Percentiles rank a stretch among this genome's conserved stretches.
phyloP scores from a whole-genome alignment of 345 rosid species.

The Litchi chinensis region DNA sequence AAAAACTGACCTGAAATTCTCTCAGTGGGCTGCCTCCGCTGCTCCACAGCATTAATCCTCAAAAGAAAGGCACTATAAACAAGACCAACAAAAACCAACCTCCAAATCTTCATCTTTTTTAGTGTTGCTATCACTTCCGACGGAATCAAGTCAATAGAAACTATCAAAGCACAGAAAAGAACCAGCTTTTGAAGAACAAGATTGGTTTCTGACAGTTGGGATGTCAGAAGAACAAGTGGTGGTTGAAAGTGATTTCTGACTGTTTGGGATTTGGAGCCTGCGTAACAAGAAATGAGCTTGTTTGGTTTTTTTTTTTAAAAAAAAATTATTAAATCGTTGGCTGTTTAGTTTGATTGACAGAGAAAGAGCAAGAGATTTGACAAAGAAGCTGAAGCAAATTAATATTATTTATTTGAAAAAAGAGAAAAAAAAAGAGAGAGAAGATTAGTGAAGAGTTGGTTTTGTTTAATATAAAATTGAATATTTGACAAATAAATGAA shows the following conservation, averaged over 20 bases:
- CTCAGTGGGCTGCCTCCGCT: constrained; percentile 77
- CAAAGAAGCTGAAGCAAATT: constrained; percentile 37
- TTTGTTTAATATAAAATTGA: not conserved
- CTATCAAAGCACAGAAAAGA: constrained; percentile 1
- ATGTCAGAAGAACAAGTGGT: constrained; percentile 45
- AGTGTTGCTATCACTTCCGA: not conserved
- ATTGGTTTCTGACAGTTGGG: constrained; percentile 29
- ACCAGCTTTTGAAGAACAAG: constrained; percentile 1
- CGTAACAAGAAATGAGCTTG: constrained; percentile 21
- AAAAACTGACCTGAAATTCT: constrained; percentile 75
- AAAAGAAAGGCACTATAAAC: constrained; percentile 38
- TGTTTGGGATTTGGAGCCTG: constrained; percentile 23
- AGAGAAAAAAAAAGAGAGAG: not conserved
- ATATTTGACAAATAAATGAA: not conserved
- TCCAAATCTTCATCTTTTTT: constrained; percentile 51
- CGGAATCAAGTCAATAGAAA: constrained; percentile 5
- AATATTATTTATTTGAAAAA: constrained; percentile 6
- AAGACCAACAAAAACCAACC: constrained; percentile 51
- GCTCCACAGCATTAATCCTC: constrained; percentile 52
- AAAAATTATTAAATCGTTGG: too few species aligned
- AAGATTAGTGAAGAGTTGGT: not conserved
- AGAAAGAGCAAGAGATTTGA: constrained; percentile 27
- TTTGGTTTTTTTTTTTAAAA: too few species aligned
- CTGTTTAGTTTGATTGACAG: constrained; percentile 16
- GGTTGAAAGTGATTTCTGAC: constrained; percentile 36